Conservation (phyloP, 768 basidiomycete species). For the Boletus pseudo-olivaceus region DNA sequence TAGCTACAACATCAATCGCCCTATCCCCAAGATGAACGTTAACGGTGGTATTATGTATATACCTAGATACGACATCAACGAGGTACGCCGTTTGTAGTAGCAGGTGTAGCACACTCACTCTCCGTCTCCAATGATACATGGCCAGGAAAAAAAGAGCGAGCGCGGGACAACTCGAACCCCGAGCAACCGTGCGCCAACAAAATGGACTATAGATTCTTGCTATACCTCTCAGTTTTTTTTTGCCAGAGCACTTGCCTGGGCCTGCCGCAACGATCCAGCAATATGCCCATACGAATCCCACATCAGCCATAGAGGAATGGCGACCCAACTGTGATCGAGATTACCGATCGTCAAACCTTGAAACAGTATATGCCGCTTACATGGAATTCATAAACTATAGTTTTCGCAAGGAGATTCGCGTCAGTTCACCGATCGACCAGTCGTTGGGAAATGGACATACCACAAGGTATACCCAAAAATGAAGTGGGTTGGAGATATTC, state of each 20-base stretch:
- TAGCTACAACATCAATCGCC: neutral
- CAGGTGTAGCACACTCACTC: too few species aligned
- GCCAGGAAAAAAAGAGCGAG: neutral
- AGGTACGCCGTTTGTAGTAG: too few species aligned
- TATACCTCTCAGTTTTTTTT: neutral
- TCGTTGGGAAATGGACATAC: constrained; percentile 41
- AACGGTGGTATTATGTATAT: too few species aligned
- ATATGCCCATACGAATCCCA: constrained; percentile 62
- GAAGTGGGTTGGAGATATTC: constrained; percentile 64
- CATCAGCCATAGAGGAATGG: constrained; percentile 44
- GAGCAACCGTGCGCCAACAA: neutral
- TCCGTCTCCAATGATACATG: too few species aligned
- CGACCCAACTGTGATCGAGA: constrained; percentile 61
- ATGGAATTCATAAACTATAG: constrained; percentile 75
- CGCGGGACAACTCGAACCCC: neutral
- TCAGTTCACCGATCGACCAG: neutral
- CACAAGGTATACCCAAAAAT: constrained; percentile 78
- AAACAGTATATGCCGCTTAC: constrained; percentile 39
- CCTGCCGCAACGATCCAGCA: constrained; percentile 50
- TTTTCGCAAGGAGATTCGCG: neutral
- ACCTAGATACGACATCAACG: too few species aligned
- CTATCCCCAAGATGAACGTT: too few species aligned
- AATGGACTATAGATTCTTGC: neutral
- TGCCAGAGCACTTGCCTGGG: constrained; percentile 18
- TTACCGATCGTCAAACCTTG: neutral